Percentiles rank a stretch among this genome's conserved stretches.
These are phyloP conservation scores for Trametes cubensis DNA, from an alignment of 768 basidiomycete species.

Conservation along the genomic window DNA sequence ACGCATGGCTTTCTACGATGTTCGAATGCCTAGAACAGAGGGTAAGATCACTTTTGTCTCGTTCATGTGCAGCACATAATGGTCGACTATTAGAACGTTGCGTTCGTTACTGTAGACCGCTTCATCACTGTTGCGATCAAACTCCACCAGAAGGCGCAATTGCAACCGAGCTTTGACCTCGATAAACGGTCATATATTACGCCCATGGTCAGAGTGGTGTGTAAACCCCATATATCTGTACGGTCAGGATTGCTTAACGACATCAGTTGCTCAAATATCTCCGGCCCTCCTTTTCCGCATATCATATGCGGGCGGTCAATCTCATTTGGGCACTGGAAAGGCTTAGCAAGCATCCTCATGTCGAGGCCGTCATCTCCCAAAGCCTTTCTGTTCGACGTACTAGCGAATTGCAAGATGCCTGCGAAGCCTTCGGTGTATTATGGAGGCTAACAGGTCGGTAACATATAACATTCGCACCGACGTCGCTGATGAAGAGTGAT, in stretches of 20 bases:
- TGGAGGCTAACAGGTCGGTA: constrained; percentile 84
- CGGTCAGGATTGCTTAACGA: neutral
- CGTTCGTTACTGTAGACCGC: constrained; percentile 73
- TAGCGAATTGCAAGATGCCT: constrained; percentile 54
- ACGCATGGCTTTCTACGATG: constrained; percentile 60
- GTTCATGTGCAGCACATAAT: neutral
- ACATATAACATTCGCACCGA: neutral
- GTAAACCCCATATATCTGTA: constrained; percentile 11
- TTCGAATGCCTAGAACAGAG: constrained; percentile 58
- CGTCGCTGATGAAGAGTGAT: constrained; percentile 15
- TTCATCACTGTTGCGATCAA: constrained; percentile 57
- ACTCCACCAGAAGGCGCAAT: constrained; percentile 50
- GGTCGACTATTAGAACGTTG: constrained; percentile 46
- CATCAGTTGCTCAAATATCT: constrained; percentile 74
- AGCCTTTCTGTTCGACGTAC: constrained; percentile 62
- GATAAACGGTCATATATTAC: constrained; percentile 58
- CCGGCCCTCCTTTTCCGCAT: constrained; percentile 60
- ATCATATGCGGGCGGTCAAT: constrained; percentile 80
- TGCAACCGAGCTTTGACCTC: constrained; percentile 58
- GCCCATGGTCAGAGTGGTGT: constrained; percentile 59
- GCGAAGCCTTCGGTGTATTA: constrained; percentile 88
- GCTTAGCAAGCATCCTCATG: constrained; percentile 54
- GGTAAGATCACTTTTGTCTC: constrained; percentile 40
- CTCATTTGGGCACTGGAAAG: constrained; percentile 81
- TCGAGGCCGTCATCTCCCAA: constrained; percentile 80